Evolutionary conservation across 768 basidiomycete species (phyloP), one percentile per base, ranked within the genome.

Genomic region (Amanita pallidorosea): DNA sequence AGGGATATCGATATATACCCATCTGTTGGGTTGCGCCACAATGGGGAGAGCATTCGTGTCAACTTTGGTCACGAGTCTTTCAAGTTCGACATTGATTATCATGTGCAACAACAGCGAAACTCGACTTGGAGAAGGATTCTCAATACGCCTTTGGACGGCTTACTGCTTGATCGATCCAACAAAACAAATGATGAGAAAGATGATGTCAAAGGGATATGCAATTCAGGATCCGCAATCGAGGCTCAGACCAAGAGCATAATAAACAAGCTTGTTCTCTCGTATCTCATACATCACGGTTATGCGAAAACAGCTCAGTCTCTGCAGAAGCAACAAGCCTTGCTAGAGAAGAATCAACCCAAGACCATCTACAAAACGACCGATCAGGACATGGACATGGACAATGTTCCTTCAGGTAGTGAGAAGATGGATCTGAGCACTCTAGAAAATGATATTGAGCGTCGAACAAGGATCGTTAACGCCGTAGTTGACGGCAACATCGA

Each of bases 61-160:
- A 97, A 98, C 69, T 94, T 98, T 63, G 91, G 91, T 23, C 82
- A 84, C 61, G 80, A 79, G 7, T 74, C 82, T 3, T 98, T 97
- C 77, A 76, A 73, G 57, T 97, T 80, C 64, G 93, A 96, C 64
- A 95, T 98, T 60, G 88, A 93, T 50, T 79, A 82, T 44, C 80
- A 94, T 58, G 85, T 88, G 13, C 81, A 83, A 55, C 81, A 83
- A 57, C 78, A 78, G 56, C 77, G 81, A 47, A 77, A 80, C 51
- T 65, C 61, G 6, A 76, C 78, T 3, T 91, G 89, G 89, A 66
- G 69, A 9, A 75, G 71, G 50, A 85, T 90, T 47, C 73, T 84
- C 57, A 67, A 66, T 43, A 80, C 77, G 1, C 72, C 75, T 7
- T 65, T 86, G 41, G 70, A 76, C 56, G 57, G 67, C 44, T 61